Conservation (phyloP, 208 protist genomes). For the Leishmania aethiopica region DNA sequence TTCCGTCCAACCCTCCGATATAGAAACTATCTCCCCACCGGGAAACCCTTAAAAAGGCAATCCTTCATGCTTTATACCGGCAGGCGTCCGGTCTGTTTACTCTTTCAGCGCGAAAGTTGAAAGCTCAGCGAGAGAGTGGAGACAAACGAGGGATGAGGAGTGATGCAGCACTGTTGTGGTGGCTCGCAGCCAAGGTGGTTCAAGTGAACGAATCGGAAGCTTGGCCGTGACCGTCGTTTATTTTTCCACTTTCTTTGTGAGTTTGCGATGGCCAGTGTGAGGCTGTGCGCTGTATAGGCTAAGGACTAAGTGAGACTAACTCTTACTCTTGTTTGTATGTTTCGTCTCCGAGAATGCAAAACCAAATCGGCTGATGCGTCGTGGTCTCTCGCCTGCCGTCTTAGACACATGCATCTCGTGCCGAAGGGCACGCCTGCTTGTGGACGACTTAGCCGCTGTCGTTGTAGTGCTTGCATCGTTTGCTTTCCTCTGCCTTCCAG, state of each 20-base stretch:
- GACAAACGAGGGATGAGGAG: not conserved
- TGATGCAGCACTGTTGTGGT: not conserved
- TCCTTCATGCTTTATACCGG: not conserved
- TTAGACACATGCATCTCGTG: not conserved
- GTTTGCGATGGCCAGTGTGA: not conserved
- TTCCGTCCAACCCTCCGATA: not conserved
- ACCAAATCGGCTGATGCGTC: not conserved
- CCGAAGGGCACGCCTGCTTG: not conserved
- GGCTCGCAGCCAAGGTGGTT: not conserved
- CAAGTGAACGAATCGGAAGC: too few relatives aligned
- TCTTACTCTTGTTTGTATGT: not conserved
- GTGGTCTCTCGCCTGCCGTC: not conserved
- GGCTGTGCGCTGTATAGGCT: conserved; percentile 8
- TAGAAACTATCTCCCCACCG: not conserved
- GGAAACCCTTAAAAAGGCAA: not conserved
- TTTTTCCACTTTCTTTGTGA: not conserved
- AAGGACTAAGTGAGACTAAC: conserved; percentile 5
- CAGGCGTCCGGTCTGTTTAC: not conserved
- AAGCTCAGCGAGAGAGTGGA: not conserved
- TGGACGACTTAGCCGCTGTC: too few relatives aligned
- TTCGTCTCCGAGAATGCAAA: conserved; percentile 5
- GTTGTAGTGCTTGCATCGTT: not conserved
- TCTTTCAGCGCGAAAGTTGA: not conserved
- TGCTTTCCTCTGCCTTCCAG: not conserved
- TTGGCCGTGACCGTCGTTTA: not conserved